phyloP scores from a whole-genome alignment of 257 asterid genomes.

The Solanum rostratum region DNA sequence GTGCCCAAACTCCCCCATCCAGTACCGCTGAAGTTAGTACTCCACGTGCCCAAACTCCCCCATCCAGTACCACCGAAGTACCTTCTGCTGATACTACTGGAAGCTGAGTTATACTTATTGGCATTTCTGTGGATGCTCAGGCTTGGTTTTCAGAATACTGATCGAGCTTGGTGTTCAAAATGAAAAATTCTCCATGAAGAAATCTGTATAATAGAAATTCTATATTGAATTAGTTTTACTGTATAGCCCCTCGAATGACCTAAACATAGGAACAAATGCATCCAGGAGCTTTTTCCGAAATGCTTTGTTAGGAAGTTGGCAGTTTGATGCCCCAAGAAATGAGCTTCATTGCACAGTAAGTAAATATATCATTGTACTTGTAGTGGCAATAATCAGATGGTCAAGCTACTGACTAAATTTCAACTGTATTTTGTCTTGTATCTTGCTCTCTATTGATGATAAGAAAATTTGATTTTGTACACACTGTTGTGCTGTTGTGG shows the following conservation, averaged over 20 bases:
- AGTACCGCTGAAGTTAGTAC: no score
- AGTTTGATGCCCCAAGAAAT: background rate
- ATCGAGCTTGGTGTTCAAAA: background rate
- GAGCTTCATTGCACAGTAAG: background rate
- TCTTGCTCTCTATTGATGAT: background rate
- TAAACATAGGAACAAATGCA: background rate
- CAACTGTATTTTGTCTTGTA: background rate
- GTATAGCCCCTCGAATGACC: background rate
- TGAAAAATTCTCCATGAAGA: background rate
- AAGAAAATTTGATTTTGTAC: background rate
- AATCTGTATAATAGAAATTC: background rate
- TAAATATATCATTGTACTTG: background rate
- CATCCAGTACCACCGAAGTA: slow-evolving; percentile 22
- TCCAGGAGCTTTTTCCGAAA: background rate
- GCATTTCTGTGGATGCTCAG: background rate
- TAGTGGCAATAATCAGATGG: background rate
- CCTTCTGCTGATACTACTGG: slow-evolving; percentile 22
- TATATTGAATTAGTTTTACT: background rate
- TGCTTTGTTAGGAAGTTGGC: background rate
- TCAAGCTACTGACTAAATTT: background rate
- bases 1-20: no score
- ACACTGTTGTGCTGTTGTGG: background rate
- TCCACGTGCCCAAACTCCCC: slow-evolving; percentile 41
- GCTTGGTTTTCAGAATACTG: background rate
- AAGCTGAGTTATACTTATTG: slow-evolving; percentile 6